A percentile compares a stretch with the other conserved stretches of the same genome.
Conservation (phyloP, 306 rosid genomes). For the Herpetospermum pedunculosum region DNA sequence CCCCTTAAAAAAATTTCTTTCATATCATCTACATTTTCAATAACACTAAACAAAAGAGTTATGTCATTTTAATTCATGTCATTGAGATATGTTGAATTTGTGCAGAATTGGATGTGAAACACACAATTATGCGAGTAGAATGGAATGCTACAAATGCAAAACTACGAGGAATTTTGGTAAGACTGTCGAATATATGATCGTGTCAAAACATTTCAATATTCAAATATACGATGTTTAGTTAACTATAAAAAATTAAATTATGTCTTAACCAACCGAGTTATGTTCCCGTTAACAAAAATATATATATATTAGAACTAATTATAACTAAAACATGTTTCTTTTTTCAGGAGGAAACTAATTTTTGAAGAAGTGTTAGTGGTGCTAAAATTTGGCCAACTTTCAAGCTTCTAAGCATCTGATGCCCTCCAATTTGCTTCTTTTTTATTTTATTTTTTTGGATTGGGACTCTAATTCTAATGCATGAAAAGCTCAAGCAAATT, state of each 20-base stretch:
- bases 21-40: conserved; percentile 11
- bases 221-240: not conserved
- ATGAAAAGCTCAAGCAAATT: not conserved
- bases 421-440: not conserved
- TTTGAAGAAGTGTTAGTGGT: not conserved
- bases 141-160: conserved; percentile 71
- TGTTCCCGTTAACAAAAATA: no score
- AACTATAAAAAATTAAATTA: no score
- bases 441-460: not conserved
- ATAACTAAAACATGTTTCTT: no score
- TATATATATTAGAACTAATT: no score
- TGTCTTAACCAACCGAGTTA: no score
- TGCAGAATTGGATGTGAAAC: conserved; percentile 69
- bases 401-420: not conserved
- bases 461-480: not conserved
- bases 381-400: not conserved
- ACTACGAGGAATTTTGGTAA: conserved; percentile 54
- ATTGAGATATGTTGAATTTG: conserved; percentile 9
- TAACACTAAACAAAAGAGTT: not conserved
- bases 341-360: not conserved
- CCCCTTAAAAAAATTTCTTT: no score
- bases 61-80: not conserved
- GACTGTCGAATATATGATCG: not conserved
- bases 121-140: conserved; percentile 82
- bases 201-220: not conserved